phyloP scores from a whole-genome alignment of 2,329 filamentous ascomycete species.

The Thelonectria blattea region DNA sequence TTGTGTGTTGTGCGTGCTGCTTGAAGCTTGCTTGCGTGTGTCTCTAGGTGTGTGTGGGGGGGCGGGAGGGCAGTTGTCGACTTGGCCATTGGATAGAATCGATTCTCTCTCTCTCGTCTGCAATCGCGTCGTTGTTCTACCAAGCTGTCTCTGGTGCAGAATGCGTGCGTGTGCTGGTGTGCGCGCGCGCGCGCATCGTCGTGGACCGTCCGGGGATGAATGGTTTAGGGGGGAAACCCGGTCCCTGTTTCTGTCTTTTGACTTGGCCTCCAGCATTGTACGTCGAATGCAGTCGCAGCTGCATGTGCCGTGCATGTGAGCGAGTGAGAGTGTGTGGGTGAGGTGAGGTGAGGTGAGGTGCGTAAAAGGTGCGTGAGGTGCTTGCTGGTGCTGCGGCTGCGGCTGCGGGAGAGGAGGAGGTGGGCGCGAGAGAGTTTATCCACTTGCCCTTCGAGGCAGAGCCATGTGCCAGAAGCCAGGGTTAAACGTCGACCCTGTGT shows the following conservation, averaged over 20 bases:
- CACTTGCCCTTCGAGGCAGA: constrained; percentile 6
- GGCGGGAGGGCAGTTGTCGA: background rate
- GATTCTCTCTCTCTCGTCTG: constrained; percentile 3
- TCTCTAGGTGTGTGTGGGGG: background rate
- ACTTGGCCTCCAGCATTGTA: constrained; percentile 3
- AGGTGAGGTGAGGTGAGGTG: background rate
- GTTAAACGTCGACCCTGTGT: constrained; percentile 8
- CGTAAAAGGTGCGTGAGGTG: background rate
- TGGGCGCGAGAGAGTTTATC: constrained; percentile 17
- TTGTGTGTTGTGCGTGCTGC: background rate
- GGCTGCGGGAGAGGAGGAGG: constrained; percentile 1
- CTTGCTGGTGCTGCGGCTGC: background rate
- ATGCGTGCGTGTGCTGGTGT: background rate
- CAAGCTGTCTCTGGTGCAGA: constrained; percentile 13
- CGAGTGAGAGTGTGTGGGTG: background rate
- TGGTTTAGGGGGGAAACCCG: constrained; percentile 11
- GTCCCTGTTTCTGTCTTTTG: constrained; percentile 3
- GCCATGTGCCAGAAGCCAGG: background rate
- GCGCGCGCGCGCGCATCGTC: background rate
- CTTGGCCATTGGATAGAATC: constrained; percentile 11
- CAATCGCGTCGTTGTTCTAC: constrained; percentile 6
- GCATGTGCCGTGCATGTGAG: constrained; percentile 23
- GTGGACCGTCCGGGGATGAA: background rate
- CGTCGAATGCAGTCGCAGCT: constrained; percentile 11
- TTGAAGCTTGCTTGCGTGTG: background rate